Percentiles rank a stretch among this genome's conserved stretches.
These are phyloP conservation scores for Giardia duodenalis DNA, from an alignment of 208 protist genomes.

Conservation along the genomic window DNA sequence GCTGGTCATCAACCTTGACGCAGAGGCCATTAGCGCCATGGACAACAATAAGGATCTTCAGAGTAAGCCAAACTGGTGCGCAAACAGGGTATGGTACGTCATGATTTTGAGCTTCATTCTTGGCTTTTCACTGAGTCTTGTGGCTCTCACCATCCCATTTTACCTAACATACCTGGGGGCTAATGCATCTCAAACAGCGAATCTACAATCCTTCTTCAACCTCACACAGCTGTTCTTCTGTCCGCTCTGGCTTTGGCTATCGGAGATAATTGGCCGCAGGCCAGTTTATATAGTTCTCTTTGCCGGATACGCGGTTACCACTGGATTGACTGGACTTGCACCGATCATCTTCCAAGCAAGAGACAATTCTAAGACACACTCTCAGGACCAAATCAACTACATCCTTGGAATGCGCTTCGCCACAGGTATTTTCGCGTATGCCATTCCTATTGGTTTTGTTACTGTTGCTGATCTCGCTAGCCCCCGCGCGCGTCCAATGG, in stretches of 20 bases:
- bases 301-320: not conserved
- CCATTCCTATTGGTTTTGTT: not conserved
- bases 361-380: too few relatives aligned
- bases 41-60: not conserved
- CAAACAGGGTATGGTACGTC: not conserved
- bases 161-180: not conserved
- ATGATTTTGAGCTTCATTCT: not conserved
- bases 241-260: slow-evolving; percentile 3
- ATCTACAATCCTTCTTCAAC: not conserved
- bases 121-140: not conserved
- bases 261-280: not conserved
- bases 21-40: not conserved
- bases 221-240: slow-evolving; percentile 17
- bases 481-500: not conserved
- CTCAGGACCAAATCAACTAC: not conserved
- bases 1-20: not conserved
- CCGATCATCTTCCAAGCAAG: not conserved
- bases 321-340: not conserved
- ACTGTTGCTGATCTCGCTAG: not conserved
- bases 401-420: not conserved
- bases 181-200: not conserved
- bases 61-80: not conserved
- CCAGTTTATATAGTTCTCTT: not conserved
- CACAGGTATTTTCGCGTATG: not conserved
- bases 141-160: not conserved